phyloP scores from a whole-genome alignment of 1,284 basidiomycete species.

The Mycena citricolor region DNA sequence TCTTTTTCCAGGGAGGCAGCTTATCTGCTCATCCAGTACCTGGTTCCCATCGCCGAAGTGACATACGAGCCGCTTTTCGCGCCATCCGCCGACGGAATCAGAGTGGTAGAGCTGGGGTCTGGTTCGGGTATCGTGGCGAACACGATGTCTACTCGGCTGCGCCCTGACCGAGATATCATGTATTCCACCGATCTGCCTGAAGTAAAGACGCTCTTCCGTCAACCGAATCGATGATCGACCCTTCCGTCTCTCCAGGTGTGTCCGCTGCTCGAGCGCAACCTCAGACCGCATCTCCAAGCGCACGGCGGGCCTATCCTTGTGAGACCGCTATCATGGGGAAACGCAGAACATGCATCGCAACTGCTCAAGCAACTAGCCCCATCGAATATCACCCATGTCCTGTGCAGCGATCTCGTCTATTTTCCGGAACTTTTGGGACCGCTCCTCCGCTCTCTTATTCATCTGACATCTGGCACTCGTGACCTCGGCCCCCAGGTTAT shows the following conservation, averaged over 20 bases:
- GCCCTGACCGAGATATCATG: constrained; percentile 38
- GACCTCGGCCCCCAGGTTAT: constrained; percentile 36
- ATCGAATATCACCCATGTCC: constrained; percentile 51
- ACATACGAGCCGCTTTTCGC: constrained; percentile 58
- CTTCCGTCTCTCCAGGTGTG: constrained; percentile 53
- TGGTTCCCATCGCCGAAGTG: constrained; percentile 38
- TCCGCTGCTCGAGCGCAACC: constrained; percentile 56
- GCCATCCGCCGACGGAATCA: constrained; percentile 16
- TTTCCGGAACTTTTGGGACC: constrained; percentile 73
- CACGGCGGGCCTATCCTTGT: constrained; percentile 35
- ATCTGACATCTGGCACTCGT: constrained; percentile 59
- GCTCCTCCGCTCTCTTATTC: constrained; percentile 65
- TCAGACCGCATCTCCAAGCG: constrained; percentile 26
- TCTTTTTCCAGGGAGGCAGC: constrained; percentile 66
- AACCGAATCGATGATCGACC: neutral
- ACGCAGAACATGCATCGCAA: constrained; percentile 37
- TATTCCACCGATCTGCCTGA: constrained; percentile 72
- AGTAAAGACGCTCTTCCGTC: constrained; percentile 25
- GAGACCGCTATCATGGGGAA: constrained; percentile 71
- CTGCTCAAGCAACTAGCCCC: constrained; percentile 41
- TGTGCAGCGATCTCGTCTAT: constrained; percentile 81
- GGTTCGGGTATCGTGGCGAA: constrained; percentile 68
- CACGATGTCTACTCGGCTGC: constrained; percentile 39
- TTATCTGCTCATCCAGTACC: constrained; percentile 57
- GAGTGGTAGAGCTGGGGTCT: constrained; percentile 68